phyloP scores from a whole-genome alignment of 2,329 filamentous ascomycete species.

The Sporothrix luriei region DNA sequence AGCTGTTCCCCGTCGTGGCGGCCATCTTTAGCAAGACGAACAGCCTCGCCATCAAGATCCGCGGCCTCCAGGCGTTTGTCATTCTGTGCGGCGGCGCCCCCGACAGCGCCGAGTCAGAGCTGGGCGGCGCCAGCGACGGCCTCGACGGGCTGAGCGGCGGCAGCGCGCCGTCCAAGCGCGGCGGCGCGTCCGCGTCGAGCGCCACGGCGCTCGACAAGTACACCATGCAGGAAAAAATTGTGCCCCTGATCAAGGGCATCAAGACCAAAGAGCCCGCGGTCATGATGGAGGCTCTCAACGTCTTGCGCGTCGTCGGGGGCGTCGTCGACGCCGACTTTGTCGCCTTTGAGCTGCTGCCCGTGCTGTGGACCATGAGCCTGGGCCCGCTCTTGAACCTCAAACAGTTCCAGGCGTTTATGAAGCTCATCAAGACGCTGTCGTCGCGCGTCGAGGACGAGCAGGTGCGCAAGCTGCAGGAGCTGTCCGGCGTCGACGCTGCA shows the following conservation, averaged over 20 bases:
- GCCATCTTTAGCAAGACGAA: slow-evolving; percentile 89
- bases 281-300: slow-evolving; percentile 88
- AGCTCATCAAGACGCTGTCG: slow-evolving; percentile 79
- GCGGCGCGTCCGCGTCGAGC: slow-evolving; percentile 64
- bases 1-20: slow-evolving; percentile 90
- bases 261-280: slow-evolving; percentile 98
- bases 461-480: slow-evolving; percentile 80
- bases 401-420: slow-evolving; percentile 90
- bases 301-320: slow-evolving; percentile 79
- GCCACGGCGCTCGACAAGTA: slow-evolving; percentile 94
- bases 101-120: slow-evolving; percentile 51
- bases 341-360: slow-evolving; percentile 84
- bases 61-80: slow-evolving; percentile 85
- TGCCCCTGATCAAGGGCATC: slow-evolving; percentile 86
- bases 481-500: slow-evolving; percentile 44
- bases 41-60: slow-evolving; percentile 91
- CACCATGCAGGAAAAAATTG: slow-evolving; percentile 96
- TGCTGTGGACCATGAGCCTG: slow-evolving; percentile 88
- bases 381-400: slow-evolving; percentile 84
- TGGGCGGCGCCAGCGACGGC: slow-evolving; percentile 65
- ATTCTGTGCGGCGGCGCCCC: slow-evolving; percentile 80
- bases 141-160: slow-evolving; percentile 66
- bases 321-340: slow-evolving; percentile 87
- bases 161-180: slow-evolving; percentile 59
- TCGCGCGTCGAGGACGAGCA: slow-evolving; percentile 85